A percentile compares a stretch with the other conserved stretches of the same genome.
phyloP scores from a whole-genome alignment of 108 stramenopile genomes.

The Pseudonitzschia multiseries region DNA sequence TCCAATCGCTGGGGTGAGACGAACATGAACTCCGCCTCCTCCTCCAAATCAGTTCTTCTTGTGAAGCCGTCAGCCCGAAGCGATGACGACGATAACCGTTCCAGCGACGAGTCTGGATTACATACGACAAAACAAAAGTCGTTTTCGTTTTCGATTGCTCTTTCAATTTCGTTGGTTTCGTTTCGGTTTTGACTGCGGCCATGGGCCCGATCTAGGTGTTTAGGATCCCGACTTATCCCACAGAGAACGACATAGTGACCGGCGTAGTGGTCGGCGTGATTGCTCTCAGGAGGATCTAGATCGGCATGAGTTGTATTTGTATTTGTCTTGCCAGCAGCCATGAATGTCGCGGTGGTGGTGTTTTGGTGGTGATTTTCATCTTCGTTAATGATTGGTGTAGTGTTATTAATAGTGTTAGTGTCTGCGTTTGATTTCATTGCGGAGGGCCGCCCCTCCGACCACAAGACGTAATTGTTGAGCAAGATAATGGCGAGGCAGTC shows the following conservation, averaged over 20 bases:
- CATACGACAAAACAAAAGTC: conserved; percentile 26
- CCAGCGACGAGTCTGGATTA: conserved; percentile 16
- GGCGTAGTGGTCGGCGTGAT: conserved; percentile 40
- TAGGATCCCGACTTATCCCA: conserved; percentile 50
- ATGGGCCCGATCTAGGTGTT: conserved; percentile 21
- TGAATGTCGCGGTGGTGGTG: too few relatives aligned
- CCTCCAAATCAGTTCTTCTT: conserved; percentile 37
- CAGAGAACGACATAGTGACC: conserved; percentile 76
- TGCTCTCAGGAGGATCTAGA: too few relatives aligned
- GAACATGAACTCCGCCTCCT: conserved; percentile 25
- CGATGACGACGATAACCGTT: not conserved
- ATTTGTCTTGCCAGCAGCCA: not conserved
- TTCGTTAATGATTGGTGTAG: not conserved
- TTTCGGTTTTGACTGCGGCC: not conserved
- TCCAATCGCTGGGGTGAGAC: conserved; percentile 54
- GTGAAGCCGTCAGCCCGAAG: too few relatives aligned
- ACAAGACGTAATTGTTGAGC: conserved; percentile 57
- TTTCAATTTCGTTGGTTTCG: not conserved
- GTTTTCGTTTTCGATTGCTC: too few relatives aligned
- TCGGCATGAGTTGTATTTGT: too few relatives aligned
- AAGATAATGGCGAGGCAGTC: conserved; percentile 72
- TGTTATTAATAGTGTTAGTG: not conserved
- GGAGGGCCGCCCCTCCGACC: not conserved
- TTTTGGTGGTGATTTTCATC: too few relatives aligned
- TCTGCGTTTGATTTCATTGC: not conserved